These are phyloP conservation scores for Sarocladium oryzae DNA, from an alignment of 2,329 filamentous ascomycete species.

Conservation along the genomic window DNA sequence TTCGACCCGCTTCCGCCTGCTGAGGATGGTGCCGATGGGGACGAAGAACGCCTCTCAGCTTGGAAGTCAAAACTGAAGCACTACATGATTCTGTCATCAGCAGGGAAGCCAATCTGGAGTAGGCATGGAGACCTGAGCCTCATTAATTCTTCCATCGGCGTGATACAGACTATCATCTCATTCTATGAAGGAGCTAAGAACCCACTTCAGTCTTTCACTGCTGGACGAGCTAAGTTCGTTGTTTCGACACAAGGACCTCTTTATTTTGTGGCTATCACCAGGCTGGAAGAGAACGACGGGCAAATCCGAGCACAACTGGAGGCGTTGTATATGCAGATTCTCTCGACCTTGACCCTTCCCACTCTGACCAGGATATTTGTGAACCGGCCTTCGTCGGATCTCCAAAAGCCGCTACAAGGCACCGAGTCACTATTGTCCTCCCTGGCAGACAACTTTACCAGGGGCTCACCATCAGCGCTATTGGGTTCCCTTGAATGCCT, in stretches of 20 bases:
- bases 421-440: constrained; percentile 89
- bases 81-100: constrained; percentile 91
- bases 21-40: constrained; percentile 31
- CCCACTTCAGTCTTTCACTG: constrained; percentile 74
- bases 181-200: constrained; percentile 83
- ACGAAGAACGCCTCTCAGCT: constrained; percentile 56
- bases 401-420: constrained; percentile 82
- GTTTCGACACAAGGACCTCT: constrained; percentile 78
- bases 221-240: constrained; percentile 81
- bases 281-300: constrained; percentile 82
- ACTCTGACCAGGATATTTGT: constrained; percentile 81
- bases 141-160: constrained; percentile 89
- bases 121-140: constrained; percentile 85
- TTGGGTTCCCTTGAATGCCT: constrained; percentile 89
- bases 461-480: constrained; percentile 81
- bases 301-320: constrained; percentile 86
- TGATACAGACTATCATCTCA: constrained; percentile 95
- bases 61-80: constrained; percentile 97
- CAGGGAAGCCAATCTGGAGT: constrained; percentile 96
- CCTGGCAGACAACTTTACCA: constrained; percentile 88
- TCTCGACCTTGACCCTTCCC: constrained; percentile 89
- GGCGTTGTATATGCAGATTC: constrained; percentile 94
- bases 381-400: constrained; percentile 85
- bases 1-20: constrained; percentile 68
- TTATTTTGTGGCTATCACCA: constrained; percentile 90